phyloP scores from a whole-genome alignment of 2,329 filamentous ascomycete species.

The Fusarium sp. region DNA sequence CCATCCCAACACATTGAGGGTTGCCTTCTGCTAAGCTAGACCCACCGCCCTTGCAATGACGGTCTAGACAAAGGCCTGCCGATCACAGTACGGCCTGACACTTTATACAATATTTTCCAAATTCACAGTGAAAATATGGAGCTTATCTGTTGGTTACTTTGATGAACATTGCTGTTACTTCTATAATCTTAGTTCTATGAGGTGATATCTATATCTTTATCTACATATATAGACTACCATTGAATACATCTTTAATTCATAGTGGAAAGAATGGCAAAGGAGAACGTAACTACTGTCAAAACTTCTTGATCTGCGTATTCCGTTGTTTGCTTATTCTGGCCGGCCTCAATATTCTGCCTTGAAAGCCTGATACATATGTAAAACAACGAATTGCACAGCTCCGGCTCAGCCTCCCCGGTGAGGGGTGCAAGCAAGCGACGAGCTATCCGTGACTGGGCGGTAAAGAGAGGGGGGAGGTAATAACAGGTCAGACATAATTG shows the following conservation, averaged over 20 bases:
- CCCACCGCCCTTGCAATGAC: constrained; percentile 28
- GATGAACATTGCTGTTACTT: neutral
- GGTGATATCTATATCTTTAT: neutral
- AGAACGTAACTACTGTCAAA: constrained; percentile 7
- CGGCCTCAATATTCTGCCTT: constrained; percentile 21
- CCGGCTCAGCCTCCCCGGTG: constrained; percentile 33
- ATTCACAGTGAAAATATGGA: neutral
- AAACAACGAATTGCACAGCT: constrained; percentile 32
- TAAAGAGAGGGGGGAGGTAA: constrained; percentile 24
- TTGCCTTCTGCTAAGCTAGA: constrained; percentile 3
- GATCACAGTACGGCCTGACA: constrained; percentile 20
- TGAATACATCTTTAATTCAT: neutral
- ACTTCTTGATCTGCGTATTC: constrained; percentile 18
- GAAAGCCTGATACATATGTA: constrained; percentile 8
- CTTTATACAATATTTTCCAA: constrained; percentile 4
- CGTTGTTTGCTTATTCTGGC: constrained; percentile 23
- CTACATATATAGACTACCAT: neutral
- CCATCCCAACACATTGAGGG: neutral
- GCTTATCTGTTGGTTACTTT: neutral
- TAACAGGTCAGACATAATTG: neutral
- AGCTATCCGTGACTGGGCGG: constrained; percentile 27
- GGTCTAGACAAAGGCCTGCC: constrained; percentile 13
- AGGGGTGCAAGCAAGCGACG: constrained; percentile 30
- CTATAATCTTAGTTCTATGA: neutral
- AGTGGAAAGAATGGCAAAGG: neutral